A percentile compares a stretch with the other conserved stretches of the same genome.
Evolutionary conservation across 2,329 filamentous ascomycete genomes (phyloP).

Genomic region (Atkinsonella texensis): DNA sequence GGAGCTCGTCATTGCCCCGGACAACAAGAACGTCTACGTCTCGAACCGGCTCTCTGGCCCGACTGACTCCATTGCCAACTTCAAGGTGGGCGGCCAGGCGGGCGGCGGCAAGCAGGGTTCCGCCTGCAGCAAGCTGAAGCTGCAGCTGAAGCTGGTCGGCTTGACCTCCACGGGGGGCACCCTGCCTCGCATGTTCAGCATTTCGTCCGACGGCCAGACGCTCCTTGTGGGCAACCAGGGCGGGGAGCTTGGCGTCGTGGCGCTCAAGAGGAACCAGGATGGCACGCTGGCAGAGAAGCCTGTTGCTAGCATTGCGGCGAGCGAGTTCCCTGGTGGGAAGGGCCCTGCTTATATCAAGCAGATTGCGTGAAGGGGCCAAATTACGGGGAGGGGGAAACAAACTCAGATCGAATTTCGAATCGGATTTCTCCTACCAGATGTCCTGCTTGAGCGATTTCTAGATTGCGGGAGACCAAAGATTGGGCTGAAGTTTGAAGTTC

Average conservation of each 20-base stretch:
- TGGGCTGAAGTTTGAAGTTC: too few species aligned
- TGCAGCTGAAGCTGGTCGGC: slow-evolving; percentile 20
- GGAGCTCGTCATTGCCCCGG: slow-evolving; percentile 29
- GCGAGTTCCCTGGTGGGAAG: slow-evolving; percentile 10
- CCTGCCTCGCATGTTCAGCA: slow-evolving; percentile 35
- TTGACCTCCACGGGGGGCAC: slow-evolving; percentile 23
- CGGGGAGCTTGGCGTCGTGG: slow-evolving; percentile 27
- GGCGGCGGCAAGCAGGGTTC: slow-evolving; percentile 1
- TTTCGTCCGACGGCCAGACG: slow-evolving; percentile 21
- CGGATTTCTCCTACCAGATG: too few species aligned
- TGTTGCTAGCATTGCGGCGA: slow-evolving; percentile 13
- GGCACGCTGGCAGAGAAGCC: slow-evolving; percentile 19
- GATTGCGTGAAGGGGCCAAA: slow-evolving; percentile 1
- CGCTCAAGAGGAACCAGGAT: slow-evolving; percentile 15
- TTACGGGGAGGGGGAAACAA: too few species aligned
- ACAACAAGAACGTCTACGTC: slow-evolving; percentile 35
- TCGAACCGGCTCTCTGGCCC: slow-evolving; percentile 36
- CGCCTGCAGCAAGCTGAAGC: too few species aligned
- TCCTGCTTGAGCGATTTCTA: too few species aligned
- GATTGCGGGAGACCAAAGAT: too few species aligned
- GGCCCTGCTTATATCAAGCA: slow-evolving; percentile 23
- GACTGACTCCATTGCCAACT: slow-evolving; percentile 36
- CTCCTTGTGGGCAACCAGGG: slow-evolving; percentile 37
- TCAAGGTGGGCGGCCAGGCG: too few species aligned
- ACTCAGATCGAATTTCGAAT: too few species aligned